Evolutionary conservation across 2,329 filamentous ascomycete species (phyloP), one percentile per base, ranked within the genome.

Genomic region (Fusarium decemcellulare): DNA sequence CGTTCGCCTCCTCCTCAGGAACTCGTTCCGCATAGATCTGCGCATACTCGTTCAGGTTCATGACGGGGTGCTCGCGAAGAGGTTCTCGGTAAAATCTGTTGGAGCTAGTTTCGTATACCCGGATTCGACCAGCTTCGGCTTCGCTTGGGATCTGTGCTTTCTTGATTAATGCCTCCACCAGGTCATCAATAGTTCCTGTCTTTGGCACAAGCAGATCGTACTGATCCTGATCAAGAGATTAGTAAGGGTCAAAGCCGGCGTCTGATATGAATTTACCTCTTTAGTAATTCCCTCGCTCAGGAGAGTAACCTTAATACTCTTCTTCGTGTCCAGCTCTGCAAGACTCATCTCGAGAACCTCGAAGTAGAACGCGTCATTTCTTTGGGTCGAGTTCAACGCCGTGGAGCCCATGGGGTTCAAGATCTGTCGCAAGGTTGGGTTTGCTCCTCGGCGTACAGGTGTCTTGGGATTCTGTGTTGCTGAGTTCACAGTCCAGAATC

Each of bases 301-400:
- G 90, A 92, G 95, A 2, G 86, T 93, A 50, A 99, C 82, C 79
- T 93, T 95, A 68, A 98, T 83, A 61, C 85, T 89, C 84, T 97
- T 98, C 84, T 97, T 96, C 60, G 93, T 96, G 76, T 99, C 96
- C 44, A 97, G 86, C 79, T 99, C 97, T 27, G 93, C 92, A 48
- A 99, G 82, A 74, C 94, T 97, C 85, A 98, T 97, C 68, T 99
- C 96, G 42, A 99, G 83, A 30, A 98, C 89, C 79, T 99, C 96
- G 76, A 95, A 99, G 79, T 91, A 98, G 55, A 99, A 85, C 1
- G 92, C 89, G 79, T 98, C 95, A 18, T 87, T 82, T 58, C 91
- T 88, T 76, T 94, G 92, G 34, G 87, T 90, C 60, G 88, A 87
- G 71, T 90, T 92, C 53, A 91, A 87, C 71, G 94, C 92, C 11